These are phyloP conservation scores for Syzygium oleosum DNA, from an alignment of 345 rosid genomes.

Conservation along the genomic window DNA sequence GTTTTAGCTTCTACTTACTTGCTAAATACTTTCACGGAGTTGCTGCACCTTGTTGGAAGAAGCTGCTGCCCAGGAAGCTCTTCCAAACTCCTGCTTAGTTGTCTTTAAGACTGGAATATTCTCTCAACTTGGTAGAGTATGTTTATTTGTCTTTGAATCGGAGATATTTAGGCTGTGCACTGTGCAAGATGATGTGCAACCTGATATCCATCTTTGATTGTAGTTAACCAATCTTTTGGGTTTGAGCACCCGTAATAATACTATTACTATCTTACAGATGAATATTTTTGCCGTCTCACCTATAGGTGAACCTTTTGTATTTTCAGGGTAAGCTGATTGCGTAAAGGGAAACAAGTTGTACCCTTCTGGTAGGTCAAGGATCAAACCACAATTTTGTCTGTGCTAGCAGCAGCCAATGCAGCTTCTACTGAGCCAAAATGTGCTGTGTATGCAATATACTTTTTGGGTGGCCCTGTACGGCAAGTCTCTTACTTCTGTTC, in stretches of 20 bases:
- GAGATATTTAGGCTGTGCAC: neutral
- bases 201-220: neutral
- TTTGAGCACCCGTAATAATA: neutral
- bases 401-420: neutral
- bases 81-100: neutral
- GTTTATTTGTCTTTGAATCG: neutral
- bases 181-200: neutral
- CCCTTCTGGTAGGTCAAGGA: neutral
- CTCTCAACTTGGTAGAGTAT: neutral
- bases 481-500: conserved; percentile 5
- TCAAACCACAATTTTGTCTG: conserved; percentile 2
- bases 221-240: neutral
- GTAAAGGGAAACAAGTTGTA: neutral
- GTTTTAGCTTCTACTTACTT: neutral
- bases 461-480: neutral
- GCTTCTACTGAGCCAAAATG: neutral
- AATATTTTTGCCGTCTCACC: neutral
- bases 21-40: neutral
- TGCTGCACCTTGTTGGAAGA: neutral
- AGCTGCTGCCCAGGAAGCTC: neutral
- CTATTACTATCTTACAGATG: neutral
- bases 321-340: neutral
- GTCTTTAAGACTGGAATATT: neutral
- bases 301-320: neutral
- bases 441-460: neutral